These are phyloP conservation scores for Aspergillus uvarum DNA, from an alignment of 2,329 filamentous ascomycete genomes.

Conservation along the genomic window DNA sequence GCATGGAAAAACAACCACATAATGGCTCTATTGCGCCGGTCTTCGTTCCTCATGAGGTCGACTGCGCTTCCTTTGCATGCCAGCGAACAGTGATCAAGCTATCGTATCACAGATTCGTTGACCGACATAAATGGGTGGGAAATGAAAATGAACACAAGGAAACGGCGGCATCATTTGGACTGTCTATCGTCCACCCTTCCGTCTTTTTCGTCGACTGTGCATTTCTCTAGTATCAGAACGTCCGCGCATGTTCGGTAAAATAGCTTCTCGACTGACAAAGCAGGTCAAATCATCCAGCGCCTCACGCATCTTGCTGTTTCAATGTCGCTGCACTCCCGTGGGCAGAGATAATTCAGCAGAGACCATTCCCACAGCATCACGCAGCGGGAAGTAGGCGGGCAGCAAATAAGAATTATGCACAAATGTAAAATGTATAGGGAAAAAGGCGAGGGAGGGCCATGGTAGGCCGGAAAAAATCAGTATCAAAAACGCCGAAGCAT, in stretches of 20 bases:
- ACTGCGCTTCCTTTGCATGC: background rate
- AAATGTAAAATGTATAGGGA: slow-evolving; percentile 12
- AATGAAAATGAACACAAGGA: background rate
- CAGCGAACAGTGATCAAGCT: slow-evolving; percentile 14
- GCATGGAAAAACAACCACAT: background rate
- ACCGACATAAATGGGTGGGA: slow-evolving; percentile 10
- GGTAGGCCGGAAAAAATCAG: slow-evolving; percentile 14
- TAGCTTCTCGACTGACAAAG: background rate
- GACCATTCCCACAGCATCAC: slow-evolving; percentile 2
- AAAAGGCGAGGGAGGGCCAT: slow-evolving; percentile 2
- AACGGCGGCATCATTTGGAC: background rate
- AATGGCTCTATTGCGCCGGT: background rate
- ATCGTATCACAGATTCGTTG: slow-evolving; percentile 16
- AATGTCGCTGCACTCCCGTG: background rate
- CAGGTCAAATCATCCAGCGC: background rate
- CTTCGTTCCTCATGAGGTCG: background rate
- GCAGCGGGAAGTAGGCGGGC: background rate
- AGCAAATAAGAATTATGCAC: slow-evolving; percentile 15
- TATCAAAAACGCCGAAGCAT: slow-evolving; percentile 30
- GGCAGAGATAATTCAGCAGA: background rate
- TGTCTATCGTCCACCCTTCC: background rate
- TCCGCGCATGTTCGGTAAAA: background rate
- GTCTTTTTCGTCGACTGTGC: background rate
- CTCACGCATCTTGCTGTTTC: background rate
- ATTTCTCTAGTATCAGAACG: background rate